Base-by-base conservation (phyloP, 2,329 filamentous ascomycete genomes). In the Penicillium janthinellum region DNA sequence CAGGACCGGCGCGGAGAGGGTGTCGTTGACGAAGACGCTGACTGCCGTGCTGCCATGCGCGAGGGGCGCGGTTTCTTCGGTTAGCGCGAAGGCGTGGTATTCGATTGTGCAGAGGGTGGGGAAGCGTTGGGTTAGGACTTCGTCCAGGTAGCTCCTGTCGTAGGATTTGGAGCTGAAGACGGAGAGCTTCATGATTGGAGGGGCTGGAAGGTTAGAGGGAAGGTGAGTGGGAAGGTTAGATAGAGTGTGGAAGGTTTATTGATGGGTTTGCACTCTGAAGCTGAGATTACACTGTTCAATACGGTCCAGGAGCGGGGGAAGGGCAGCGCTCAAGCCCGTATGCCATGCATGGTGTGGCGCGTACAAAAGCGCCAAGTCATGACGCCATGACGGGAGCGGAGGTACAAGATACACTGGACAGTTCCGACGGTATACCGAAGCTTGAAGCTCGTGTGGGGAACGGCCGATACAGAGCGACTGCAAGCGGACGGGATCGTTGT, bases 11-110 rank as follows among this genome's bases (percentile, higher is more conserved):
- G 73, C 79, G 55, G 80, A 76, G 20, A 88, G 77, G 4, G 74
- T 74, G 74, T 90, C 88, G 73, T 90, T 90, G 70, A 90, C 88
- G 67, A 90, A 90, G 67, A 85, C 84, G 74, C 87, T 90, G 51
- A 90, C 80, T 57, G 86, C 87, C 44, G 82, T 75, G 59, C 82
- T 79, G 38, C 78, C 81, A 1, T 75, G 69, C 2, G 84, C 83
- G 6, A 89, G 80, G 0, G 81, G 65, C 1, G 81, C 84, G 0
- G 87, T 90, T 48, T 86, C 82, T 31, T 77, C 64, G 42, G 77
- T 79, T 10, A 90, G 81, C 3, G 83, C 68, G 59, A 87, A 85
- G 48, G 86, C 81, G 73, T 88, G 85, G 72, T 84, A 88, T 58
- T 77, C 70, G 55, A 88, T 74, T 11, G 84, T 78, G 64, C 84